A percentile compares a stretch with the other conserved stretches of the same genome.
Conservation (phyloP, 106 monocot species). For the Dactylorhiza incarnata region DNA sequence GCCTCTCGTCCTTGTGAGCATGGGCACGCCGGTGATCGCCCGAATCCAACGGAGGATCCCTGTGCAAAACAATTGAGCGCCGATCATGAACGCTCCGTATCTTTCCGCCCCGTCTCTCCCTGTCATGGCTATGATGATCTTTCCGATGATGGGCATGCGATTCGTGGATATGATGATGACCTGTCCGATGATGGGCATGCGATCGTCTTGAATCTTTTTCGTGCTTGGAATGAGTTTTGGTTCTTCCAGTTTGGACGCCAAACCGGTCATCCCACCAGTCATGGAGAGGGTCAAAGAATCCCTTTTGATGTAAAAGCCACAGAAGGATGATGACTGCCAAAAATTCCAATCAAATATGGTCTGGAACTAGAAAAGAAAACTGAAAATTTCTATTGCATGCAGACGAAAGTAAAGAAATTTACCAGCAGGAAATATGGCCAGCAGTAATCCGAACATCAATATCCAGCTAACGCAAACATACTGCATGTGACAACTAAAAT, state of each 20-base stretch:
- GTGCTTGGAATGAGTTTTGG: constrained; percentile 10
- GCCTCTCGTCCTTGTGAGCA: constrained; percentile 17
- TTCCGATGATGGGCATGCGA: constrained; percentile 8
- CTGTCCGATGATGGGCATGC: neutral
- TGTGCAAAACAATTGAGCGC: constrained; percentile 15
- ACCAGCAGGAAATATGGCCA: constrained; percentile 71
- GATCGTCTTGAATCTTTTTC: constrained; percentile 8
- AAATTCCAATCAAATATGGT: neutral
- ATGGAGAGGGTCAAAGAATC: constrained; percentile 69
- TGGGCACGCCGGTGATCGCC: constrained; percentile 9
- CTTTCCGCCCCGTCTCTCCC: neutral
- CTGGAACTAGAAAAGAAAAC: neutral
- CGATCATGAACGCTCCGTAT: constrained; percentile 12
- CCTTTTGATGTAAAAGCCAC: constrained; percentile 93
- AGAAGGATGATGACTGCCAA: constrained; percentile 48
- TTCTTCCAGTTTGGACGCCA: constrained; percentile 8
- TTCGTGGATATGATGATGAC: constrained; percentile 4
- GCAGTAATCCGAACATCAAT: constrained; percentile 47
- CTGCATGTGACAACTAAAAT: constrained; percentile 65
- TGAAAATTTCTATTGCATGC: neutral
- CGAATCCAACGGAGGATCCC: neutral
- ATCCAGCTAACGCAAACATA: constrained; percentile 90
- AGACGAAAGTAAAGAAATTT: neutral
- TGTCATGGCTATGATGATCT: neutral
- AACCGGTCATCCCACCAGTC: constrained; percentile 58